These are phyloP conservation scores for Podila clonocystis DNA, from an alignment of 192 early-diverging fungal genomes.

Conservation along the genomic window DNA sequence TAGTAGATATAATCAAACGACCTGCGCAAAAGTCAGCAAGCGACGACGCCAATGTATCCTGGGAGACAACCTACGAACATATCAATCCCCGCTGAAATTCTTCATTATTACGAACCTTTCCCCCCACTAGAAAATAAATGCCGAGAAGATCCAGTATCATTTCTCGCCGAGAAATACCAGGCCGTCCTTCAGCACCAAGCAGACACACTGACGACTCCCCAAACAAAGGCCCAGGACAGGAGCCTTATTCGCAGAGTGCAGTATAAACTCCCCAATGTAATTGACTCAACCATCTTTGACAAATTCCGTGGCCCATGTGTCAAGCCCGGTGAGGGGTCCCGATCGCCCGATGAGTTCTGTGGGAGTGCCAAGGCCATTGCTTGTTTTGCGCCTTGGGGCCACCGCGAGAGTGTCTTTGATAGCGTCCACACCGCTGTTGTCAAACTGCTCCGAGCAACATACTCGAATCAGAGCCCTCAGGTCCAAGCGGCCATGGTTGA, in stretches of 20 bases:
- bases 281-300: slow-evolving; percentile 38
- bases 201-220: neutral
- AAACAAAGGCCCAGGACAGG: neutral
- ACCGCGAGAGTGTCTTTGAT: slow-evolving; percentile 19
- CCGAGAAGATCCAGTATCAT: slow-evolving; percentile 32
- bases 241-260: slow-evolving; percentile 1
- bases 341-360: slow-evolving; percentile 30
- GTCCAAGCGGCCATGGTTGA: slow-evolving; percentile 24
- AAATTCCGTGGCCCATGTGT: slow-evolving; percentile 27
- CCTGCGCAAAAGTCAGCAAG: too few relatives aligned
- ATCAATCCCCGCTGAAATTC: too few relatives aligned
- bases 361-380: slow-evolving; percentile 42
- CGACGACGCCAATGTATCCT: too few relatives aligned
- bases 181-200: slow-evolving; percentile 21
- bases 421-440: slow-evolving; percentile 23
- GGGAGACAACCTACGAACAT: neutral
- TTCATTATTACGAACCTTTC: neutral
- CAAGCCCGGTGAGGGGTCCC: neutral
- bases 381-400: slow-evolving; percentile 40
- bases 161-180: slow-evolving; percentile 24
- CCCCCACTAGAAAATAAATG: slow-evolving; percentile 16
- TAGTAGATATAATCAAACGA: too few relatives aligned
- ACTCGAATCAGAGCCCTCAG: neutral
- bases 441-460: neutral
- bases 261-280: slow-evolving; percentile 7